Base-by-base conservation (phyloP, 352 stramenopile genomes). In the Globisporangium barbulae region DNA sequence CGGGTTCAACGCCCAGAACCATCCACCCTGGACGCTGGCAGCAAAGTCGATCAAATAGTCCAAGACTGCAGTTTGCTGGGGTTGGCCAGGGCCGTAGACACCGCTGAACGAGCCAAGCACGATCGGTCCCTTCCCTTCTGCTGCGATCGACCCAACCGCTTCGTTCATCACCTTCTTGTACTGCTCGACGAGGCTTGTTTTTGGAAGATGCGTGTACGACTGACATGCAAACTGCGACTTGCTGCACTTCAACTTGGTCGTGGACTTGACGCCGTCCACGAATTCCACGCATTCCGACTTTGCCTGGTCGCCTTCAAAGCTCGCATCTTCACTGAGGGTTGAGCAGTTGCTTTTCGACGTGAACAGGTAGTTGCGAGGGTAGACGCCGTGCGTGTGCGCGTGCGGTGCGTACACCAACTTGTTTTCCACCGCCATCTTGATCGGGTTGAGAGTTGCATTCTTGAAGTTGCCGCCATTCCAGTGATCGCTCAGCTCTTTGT, bases 351-450 rank as follows among this genome's bases (percentile, higher is more conserved):
- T 73, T 28, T 73, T 64, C 4, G 69, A 35, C 7, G 70, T 67
- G 70, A 70, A 90, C 42, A 88, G 79, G 66, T 91, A 90, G 68
- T 84, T 83, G 48, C 78, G 73, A 53, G 83, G 83, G 45, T 75
- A 66, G 5, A 80, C 74, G 21, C 70, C 78, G 31, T 88, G 83
- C 0, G 83, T 62, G 56, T 91, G 78, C 10, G 78, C 79, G 42
- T 91, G 78, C 19, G 82, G 83, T 22, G 79, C 83, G 47, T 87
- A 84, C 39, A 89, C 79, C 39, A 91, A 61, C 63, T 91, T 91
- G 73, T 90, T 79, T 22, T 63, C 54, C 10, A 72, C 42, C 28
- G 54, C 72, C 42, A 79, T 52, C 25, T 79, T 71, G 49, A 91
- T 62, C 0, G 79, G 66, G 50, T 80, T 79, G 19, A 56, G 54